Evolutionary conservation across 768 basidiomycete species (phyloP).

Genomic region (Mycena vulgaris): DNA sequence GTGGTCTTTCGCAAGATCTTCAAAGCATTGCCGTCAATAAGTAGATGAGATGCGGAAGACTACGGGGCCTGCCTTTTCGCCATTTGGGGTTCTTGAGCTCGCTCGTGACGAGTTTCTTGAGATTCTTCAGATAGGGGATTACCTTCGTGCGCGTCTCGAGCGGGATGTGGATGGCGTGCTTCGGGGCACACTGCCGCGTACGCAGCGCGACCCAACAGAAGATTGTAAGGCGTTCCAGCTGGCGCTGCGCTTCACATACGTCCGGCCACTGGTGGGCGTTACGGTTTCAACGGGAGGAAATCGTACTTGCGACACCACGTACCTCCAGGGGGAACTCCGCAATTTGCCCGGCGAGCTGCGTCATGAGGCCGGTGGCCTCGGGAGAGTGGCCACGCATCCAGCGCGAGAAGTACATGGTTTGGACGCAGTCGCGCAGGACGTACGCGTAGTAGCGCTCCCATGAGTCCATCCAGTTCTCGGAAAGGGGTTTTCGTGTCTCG

Average conservation of each 20-base stretch:
- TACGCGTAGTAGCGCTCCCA: conserved; percentile 30
- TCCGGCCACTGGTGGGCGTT: conserved; percentile 20
- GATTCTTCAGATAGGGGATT: conserved; percentile 27
- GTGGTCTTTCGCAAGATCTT: conserved; percentile 20
- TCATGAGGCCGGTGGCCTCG: conserved; percentile 22
- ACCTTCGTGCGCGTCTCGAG: conserved; percentile 27
- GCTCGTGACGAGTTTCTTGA: conserved; percentile 22
- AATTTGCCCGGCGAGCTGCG: conserved; percentile 16
- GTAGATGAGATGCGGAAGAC: neutral
- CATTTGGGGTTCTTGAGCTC: conserved; percentile 26
- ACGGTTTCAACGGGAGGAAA: neutral
- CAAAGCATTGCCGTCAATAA: neutral
- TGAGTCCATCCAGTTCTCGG: conserved; percentile 30
- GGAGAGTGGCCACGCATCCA: conserved; percentile 34
- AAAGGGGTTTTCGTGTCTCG: conserved; percentile 26
- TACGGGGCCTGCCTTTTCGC: conserved; percentile 10
- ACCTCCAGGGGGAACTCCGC: conserved; percentile 22
- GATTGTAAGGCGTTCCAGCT: conserved; percentile 24
- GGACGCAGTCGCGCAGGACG: conserved; percentile 18
- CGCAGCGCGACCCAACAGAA: conserved; percentile 22
- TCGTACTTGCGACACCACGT: neutral
- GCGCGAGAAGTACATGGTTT: conserved; percentile 35
- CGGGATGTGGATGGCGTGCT: conserved; percentile 31
- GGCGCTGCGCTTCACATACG: conserved; percentile 31
- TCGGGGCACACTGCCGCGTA: conserved; percentile 26